Base-by-base conservation (phyloP, 257 asterid genomes). In the Solanum stenotomum region DNA sequence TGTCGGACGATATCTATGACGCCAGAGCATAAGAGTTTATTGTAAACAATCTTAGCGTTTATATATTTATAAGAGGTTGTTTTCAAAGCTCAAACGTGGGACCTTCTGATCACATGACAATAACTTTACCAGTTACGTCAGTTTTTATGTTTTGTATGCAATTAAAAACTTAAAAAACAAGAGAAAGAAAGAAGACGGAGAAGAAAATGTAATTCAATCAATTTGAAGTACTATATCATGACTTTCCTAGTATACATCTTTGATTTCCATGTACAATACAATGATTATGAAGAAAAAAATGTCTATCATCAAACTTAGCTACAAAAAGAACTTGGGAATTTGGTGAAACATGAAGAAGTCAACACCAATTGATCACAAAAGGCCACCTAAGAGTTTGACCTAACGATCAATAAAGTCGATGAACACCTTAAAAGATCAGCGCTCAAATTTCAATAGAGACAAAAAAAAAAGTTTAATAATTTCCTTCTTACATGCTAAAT, bases 1-100 rank as follows among this genome's bases (percentile, higher is more conserved):
- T 6, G n/a, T 16, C 0, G 8, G 6, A 0, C 5, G 6, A 22
- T 23, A 63, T 63, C 0, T 63, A 0, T 12, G 0, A 5, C 0
- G 1, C 0, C 2, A 1, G 5, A 63, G 5, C 0, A 63, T 11
- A 63, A 63, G 3, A 9, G 1, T 63, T 8, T 59, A 59, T 52
- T 52, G 23, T 52, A 52, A 52, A 52, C 4, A 52, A 16, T 5
- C 1, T 52, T 52, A 52, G 0, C 2, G 1, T 9, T 0, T 23
- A 23, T 1, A 63, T 63, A 23, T 2, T 23, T 63, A 0, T 23
- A 63, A 63, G 13, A n/a, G 1, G 0, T 11, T 23, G 7, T 59
- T 61, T 61, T 22, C 3, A 22, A 8, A 0, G 14, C 29, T 61
- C 1, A 61, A 61, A 10, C 0, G 13, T 61, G 27, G 12, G 29